Conservation (phyloP, 140 eudicot species). For the Anethum foeniculum region DNA sequence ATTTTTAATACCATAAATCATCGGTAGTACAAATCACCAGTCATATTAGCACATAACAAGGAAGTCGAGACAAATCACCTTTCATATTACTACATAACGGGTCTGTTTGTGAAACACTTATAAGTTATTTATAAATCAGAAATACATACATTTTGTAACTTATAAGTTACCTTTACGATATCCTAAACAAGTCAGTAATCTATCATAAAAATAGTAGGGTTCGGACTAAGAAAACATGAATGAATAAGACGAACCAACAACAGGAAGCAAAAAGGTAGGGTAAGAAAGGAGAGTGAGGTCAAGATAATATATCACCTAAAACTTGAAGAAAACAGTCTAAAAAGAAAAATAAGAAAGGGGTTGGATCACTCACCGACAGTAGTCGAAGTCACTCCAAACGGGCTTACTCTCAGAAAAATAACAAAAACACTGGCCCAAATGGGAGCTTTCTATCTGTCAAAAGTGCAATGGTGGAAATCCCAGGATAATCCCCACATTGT, state of each 20-base stretch:
- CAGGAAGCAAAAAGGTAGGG: neutral
- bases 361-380: conserved; percentile 26
- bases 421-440: neutral
- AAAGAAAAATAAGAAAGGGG: neutral
- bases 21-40: too few species aligned
- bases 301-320: too few species aligned
- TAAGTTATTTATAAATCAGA: too few species aligned
- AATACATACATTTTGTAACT: too few species aligned
- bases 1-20: too few species aligned
- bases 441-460: neutral
- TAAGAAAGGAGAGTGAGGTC: neutral
- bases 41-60: too few species aligned
- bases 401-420: neutral
- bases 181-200: too few species aligned
- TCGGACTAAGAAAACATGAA: neutral
- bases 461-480: neutral
- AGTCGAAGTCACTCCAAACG: neutral
- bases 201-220: neutral
- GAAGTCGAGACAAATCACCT: neutral
- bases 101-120: too few species aligned
- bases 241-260: neutral
- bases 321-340: neutral
- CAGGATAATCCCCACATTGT: neutral
- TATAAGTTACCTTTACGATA: too few species aligned
- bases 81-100: neutral